Evolutionary conservation across 1,139 yeast genomes (phyloP).

Genomic region (Pichia kudriavzevii): DNA sequence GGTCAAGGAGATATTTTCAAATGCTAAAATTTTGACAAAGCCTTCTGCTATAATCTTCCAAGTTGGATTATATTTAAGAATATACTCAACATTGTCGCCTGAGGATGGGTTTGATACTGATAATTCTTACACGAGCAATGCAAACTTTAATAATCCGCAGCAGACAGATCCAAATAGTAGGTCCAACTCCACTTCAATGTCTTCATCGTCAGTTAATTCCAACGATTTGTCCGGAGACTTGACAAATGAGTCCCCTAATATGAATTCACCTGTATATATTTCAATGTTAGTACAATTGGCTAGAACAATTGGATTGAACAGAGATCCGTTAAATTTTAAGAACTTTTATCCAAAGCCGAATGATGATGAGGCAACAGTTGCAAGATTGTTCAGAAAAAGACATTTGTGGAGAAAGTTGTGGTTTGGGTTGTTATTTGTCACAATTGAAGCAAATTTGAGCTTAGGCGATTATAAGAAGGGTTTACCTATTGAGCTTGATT

Average conservation of each 20-base stretch:
- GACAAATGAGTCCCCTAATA: conserved; percentile 32
- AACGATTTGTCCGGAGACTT: conserved; percentile 25
- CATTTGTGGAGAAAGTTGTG: conserved; percentile 32
- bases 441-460: conserved; percentile 27
- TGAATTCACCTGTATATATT: conserved; percentile 29
- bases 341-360: conserved; percentile 24
- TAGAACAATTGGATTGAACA: conserved; percentile 30
- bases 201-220: conserved; percentile 18
- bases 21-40: conserved; percentile 27
- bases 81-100: conserved; percentile 30
- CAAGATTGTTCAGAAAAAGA: conserved; percentile 27
- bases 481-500: conserved; percentile 28
- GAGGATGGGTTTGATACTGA: conserved; percentile 35
- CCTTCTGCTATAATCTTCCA: conserved; percentile 32
- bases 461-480: conserved; percentile 30
- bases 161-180: not conserved
- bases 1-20: conserved; percentile 29
- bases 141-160: conserved; percentile 2
- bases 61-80: conserved; percentile 30
- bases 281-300: conserved; percentile 29
- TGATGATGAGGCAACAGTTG: conserved; percentile 24
- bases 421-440: conserved; percentile 27
- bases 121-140: conserved; percentile 26
- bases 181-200: conserved; percentile 1
- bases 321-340: conserved; percentile 30